Conservation (phyloP, 768 basidiomycete genomes). For the Suillus brevipes region DNA sequence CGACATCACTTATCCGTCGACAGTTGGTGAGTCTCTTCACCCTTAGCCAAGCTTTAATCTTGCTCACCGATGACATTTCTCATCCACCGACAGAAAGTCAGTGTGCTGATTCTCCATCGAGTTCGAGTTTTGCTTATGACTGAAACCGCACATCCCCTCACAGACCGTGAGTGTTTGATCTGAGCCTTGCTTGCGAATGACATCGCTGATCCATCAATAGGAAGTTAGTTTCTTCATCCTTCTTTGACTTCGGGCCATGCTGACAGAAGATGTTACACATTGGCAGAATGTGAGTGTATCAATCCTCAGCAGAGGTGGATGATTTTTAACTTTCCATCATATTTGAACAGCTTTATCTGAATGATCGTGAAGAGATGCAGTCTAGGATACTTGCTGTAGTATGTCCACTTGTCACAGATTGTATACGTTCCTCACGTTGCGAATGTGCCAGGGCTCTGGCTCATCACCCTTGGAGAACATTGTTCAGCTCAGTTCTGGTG, state of each 20-base stretch:
- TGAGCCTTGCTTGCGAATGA: too few species aligned
- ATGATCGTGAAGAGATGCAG: neutral
- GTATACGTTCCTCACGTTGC: neutral
- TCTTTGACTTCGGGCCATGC: too few species aligned
- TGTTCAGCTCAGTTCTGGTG: neutral
- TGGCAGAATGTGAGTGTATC: too few species aligned
- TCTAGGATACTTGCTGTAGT: neutral
- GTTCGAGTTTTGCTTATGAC: neutral
- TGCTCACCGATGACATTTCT: neutral
- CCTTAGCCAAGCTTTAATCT: neutral
- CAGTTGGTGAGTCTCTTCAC: neutral
- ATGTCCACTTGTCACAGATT: neutral
- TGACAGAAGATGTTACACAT: too few species aligned
- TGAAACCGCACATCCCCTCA: neutral
- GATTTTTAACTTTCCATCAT: too few species aligned
- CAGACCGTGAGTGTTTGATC: too few species aligned
- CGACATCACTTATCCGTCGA: neutral
- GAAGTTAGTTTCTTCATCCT: too few species aligned
- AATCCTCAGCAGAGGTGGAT: too few species aligned
- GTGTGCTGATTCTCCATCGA: too few species aligned
- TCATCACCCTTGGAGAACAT: neutral
- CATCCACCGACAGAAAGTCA: neutral
- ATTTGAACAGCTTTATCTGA: too few species aligned
- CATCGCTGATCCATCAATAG: too few species aligned
- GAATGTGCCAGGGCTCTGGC: neutral